Conservation (phyloP, 2,329 filamentous ascomycete genomes). For the Curvularia sp. region DNA sequence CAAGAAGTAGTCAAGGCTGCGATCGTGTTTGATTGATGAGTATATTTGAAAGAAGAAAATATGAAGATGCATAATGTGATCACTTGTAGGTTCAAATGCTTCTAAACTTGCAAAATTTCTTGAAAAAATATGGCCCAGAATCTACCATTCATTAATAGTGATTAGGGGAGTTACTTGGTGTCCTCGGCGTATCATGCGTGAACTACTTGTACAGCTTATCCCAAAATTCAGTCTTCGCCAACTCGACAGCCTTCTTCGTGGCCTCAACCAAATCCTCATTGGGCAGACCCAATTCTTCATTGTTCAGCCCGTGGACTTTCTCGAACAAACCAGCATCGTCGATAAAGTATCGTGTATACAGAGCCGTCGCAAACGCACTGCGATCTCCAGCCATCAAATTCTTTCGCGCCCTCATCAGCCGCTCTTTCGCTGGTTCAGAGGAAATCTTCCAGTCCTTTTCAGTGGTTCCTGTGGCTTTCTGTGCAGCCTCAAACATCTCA, state of each 20-base stretch:
- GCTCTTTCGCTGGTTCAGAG: conserved; percentile 55
- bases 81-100: too few species aligned
- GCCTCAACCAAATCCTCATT: conserved; percentile 65
- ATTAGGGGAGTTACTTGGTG: background rate
- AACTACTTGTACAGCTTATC: conserved; percentile 1
- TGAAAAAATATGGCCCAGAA: background rate
- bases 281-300: conserved; percentile 63
- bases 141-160: background rate
- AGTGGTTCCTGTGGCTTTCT: conserved; percentile 43
- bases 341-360: conserved; percentile 64
- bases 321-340: conserved; percentile 41
- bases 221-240: conserved; percentile 18
- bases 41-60: background rate
- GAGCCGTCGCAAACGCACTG: conserved; percentile 54
- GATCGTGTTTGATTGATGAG: conserved; percentile 66
- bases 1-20: conserved; percentile 77
- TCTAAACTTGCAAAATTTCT: background rate
- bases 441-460: conserved; percentile 49
- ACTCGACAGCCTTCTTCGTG: conserved; percentile 50
- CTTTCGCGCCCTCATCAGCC: conserved; percentile 58
- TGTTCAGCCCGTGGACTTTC: conserved; percentile 51
- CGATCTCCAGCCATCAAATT: conserved; percentile 54
- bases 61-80: background rate
- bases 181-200: too few species aligned
- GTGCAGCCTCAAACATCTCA: conserved; percentile 47